A percentile compares a stretch with the other conserved stretches of the same genome.
phyloP scores from a whole-genome alignment of 345 rosid species.

The Psidium guajava region DNA sequence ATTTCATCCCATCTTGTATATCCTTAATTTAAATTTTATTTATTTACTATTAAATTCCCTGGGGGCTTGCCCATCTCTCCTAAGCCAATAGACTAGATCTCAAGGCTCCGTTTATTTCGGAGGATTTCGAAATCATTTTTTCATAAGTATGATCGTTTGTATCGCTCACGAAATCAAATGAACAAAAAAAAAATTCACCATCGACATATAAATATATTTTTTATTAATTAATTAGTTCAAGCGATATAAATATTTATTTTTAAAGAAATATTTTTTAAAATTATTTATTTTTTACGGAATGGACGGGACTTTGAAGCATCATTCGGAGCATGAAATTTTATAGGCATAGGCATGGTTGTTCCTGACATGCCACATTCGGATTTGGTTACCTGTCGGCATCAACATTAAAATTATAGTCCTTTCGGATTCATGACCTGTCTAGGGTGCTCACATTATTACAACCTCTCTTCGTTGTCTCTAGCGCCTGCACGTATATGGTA shows the following conservation, averaged over 20 bases:
- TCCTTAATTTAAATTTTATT: not conserved
- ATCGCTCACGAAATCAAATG: too few relatives aligned
- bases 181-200: too few relatives aligned
- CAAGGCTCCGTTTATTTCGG: too few relatives aligned
- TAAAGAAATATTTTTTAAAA: too few relatives aligned
- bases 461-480: not conserved
- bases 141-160: too few relatives aligned
- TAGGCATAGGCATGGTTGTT: not conserved
- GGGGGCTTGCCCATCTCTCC: not conserved
- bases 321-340: not conserved
- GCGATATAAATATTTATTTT: too few relatives aligned
- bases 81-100: not conserved
- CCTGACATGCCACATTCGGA: not conserved
- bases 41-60: not conserved
- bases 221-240: too few relatives aligned
- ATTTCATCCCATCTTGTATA: not conserved
- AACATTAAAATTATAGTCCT: not conserved
- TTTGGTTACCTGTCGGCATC: not conserved
- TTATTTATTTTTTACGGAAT: too few relatives aligned
- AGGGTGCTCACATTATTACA: not conserved
- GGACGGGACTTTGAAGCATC: not conserved
- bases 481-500: not conserved
- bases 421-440: not conserved
- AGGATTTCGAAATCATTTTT: too few relatives aligned
- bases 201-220: too few relatives aligned